Evolutionary conservation across 495 filamentous ascomycete species (phyloP), one percentile per base, ranked within the genome.

Genomic region (Hapsidospora chrysogenum): DNA sequence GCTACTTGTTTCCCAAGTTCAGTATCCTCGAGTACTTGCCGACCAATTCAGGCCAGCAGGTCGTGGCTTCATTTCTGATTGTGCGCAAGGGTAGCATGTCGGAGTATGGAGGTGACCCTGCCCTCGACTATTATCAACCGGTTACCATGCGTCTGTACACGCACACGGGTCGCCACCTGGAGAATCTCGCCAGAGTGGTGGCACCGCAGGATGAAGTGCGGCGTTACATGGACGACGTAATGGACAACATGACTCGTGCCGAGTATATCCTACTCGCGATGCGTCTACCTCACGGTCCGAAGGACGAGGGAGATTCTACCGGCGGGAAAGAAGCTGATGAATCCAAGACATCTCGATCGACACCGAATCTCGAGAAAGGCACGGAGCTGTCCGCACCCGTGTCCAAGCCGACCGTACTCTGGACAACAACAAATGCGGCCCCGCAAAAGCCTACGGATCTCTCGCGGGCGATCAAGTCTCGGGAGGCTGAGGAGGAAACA

Each of bases 1-100:
- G 86, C 14, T 96, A 85, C 48, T 52, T 86, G 14, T 89, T 97
- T 48, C 89, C 89, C 0, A 85, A 81, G 50, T 69, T 83, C 47
- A 76, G 76, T 37, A 80, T 96, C 29, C 56, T 96, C 6, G 86
- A 97, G 48, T 80, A 65, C 33, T 50, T 63, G 16, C 63, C 56
- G 9, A 44, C 38, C 15, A 41, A 39, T 29, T 38, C 36, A 2
- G 56, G 52, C 23, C 52, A 59, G 37, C 58, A 70, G 40, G 62
- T 73, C 14, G 60, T 70, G 37, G 72, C 71, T 19, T 78, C 73
- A 1, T 83, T 81, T 48, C 54, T 82, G 18, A 63, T 80, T 26
- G 72, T 76, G 4, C 70, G 68, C 25, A 70, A 63, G 41, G 70
- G 69, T 14, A 70, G 64, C 46, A 55, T 52, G 20, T 54, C 61